Evolutionary conservation across 2,329 filamentous ascomycete genomes (phyloP).

Genomic region (Cladophialophora chaetospira): DNA sequence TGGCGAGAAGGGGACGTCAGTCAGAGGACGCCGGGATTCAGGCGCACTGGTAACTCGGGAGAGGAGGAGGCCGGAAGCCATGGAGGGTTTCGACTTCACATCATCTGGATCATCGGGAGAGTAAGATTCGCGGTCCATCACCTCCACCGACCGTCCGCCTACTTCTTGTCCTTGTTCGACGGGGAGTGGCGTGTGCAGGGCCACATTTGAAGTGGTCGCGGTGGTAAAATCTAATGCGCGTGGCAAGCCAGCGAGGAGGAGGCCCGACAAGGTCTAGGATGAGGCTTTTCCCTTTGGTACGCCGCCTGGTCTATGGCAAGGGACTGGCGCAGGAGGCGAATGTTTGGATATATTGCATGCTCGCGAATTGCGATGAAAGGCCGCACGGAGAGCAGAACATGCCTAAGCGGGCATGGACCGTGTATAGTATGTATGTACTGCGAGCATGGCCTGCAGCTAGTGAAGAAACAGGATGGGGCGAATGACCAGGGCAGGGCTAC

Average conservation of each 20-base stretch:
- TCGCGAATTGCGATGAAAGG: constrained; percentile 19
- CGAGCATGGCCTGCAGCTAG: constrained; percentile 11
- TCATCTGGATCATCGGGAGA: constrained; percentile 18
- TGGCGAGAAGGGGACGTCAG: constrained; percentile 4
- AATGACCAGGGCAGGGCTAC: constrained; percentile 3
- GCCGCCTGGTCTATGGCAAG: constrained; percentile 7
- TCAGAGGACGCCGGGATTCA: constrained; percentile 11
- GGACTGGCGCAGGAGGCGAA: constrained; percentile 13
- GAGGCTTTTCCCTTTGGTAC: constrained; percentile 1
- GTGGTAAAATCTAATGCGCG: constrained; percentile 5
- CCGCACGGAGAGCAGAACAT: constrained; percentile 21
- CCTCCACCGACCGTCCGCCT: constrained; percentile 17
- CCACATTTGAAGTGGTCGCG: constrained; percentile 22
- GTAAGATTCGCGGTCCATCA: constrained; percentile 20
- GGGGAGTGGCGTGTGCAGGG: constrained; percentile 15
- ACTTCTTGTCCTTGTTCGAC: constrained; percentile 22
- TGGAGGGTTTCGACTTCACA: constrained; percentile 12
- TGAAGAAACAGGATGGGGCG: constrained; percentile 12
- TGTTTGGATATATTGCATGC: constrained; percentile 21
- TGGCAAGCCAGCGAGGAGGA: constrained; percentile 15
- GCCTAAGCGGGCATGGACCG: constrained; percentile 22
- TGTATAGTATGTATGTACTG: constrained; percentile 9
- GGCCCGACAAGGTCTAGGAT: constrained; percentile 10
- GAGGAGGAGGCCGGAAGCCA: constrained; percentile 18
- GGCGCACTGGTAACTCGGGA: constrained; percentile 28